A percentile compares a stretch with the other conserved stretches of the same genome.
phyloP scores from a whole-genome alignment of 352 stramenopile genomes.

The Blastocystis sp. region DNA sequence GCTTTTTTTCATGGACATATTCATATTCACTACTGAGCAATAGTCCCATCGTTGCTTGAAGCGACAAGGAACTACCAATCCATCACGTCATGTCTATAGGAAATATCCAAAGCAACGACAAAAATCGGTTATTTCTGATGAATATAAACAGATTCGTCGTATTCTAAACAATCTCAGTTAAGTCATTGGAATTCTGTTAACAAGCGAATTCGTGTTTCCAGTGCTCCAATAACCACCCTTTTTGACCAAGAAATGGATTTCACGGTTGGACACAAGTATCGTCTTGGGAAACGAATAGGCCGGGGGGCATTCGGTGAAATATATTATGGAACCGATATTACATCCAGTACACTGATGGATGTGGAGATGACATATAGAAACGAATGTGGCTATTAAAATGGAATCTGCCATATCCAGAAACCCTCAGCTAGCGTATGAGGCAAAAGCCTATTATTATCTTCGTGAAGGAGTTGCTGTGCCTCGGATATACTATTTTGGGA shows the following conservation, averaged over 20 bases:
- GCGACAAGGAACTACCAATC: no score
- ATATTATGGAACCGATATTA: conserved; percentile 92
- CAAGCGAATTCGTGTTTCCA: no score
- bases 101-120: no score
- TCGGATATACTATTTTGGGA: conserved; percentile 91
- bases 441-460: conserved; percentile 98
- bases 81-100: no score
- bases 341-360: neutral
- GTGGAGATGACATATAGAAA: conserved; percentile 7
- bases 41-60: no score
- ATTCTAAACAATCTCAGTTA: no score
- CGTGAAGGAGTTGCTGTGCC: conserved; percentile 74
- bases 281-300: conserved; percentile 96
- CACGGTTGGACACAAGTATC: conserved; percentile 94
- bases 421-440: conserved; percentile 97
- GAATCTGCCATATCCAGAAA: conserved; percentile 83
- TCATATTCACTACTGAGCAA: no score
- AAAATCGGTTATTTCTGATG: no score
- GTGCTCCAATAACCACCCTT: no score
- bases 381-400: conserved; percentile 92
- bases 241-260: neutral
- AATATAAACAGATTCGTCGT: no score
- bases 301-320: conserved; percentile 98
- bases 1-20: neutral
- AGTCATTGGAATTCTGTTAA: no score